Evolutionary conservation across 2,329 filamentous ascomycete genomes (phyloP).

Genomic region (Sclerotiophoma versabilis): DNA sequence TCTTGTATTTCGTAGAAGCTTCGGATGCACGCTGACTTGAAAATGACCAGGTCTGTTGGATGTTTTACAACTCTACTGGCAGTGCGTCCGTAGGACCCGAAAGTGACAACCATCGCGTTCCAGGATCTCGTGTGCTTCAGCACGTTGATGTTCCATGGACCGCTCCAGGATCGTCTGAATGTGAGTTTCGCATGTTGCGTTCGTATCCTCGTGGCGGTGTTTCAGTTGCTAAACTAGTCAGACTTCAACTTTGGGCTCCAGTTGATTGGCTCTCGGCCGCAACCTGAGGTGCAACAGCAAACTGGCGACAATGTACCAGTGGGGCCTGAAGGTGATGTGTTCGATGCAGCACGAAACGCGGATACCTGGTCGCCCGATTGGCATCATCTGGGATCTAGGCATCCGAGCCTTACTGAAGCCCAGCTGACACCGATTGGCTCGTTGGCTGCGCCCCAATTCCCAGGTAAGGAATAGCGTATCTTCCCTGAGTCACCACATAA

Average conservation of each 20-base stretch:
- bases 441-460: slow-evolving; percentile 23
- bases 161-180: slow-evolving; percentile 41
- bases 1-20: background rate
- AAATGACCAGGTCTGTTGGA: slow-evolving; percentile 46
- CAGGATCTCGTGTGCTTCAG: slow-evolving; percentile 35
- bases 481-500: slow-evolving; percentile 34
- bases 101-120: slow-evolving; percentile 31
- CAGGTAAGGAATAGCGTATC: slow-evolving; percentile 30
- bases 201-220: slow-evolving; percentile 19
- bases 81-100: slow-evolving; percentile 14
- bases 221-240: slow-evolving; percentile 41
- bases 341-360: slow-evolving; percentile 44
- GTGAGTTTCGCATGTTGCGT: slow-evolving; percentile 38
- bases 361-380: slow-evolving; percentile 35
- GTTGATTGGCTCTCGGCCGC: slow-evolving; percentile 37
- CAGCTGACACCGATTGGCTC: slow-evolving; percentile 20
- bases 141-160: slow-evolving; percentile 37
- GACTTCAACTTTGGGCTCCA: slow-evolving; percentile 42
- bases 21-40: slow-evolving; percentile 2
- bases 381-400: slow-evolving; percentile 30
- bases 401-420: slow-evolving; percentile 26
- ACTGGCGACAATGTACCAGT: slow-evolving; percentile 22
- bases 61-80: slow-evolving; percentile 42
- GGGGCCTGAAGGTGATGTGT: slow-evolving; percentile 29
- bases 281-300: slow-evolving; percentile 37